Percentiles rank a stretch among this genome's conserved stretches.
These are phyloP conservation scores for Gonapodya prolifera DNA, from an alignment of 192 early-diverging fungal genomes.

Conservation along the genomic window DNA sequence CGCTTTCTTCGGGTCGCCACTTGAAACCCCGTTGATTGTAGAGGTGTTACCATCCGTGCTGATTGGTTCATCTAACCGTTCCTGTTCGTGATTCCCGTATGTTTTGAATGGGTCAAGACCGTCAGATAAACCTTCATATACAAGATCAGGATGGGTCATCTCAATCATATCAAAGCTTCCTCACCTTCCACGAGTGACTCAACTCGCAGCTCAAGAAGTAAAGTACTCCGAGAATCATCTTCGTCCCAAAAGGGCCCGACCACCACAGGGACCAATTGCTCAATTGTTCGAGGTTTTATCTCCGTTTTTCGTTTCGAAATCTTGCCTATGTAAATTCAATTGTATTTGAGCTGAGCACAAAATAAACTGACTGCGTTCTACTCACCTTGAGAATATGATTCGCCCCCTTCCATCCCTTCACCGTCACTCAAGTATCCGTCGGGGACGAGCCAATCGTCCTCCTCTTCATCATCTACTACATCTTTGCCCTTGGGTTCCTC, in stretches of 20 bases:
- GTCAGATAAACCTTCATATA: background rate
- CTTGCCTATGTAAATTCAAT: no score
- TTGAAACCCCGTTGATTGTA: background rate
- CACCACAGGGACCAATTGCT: background rate
- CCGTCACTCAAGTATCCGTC: background rate
- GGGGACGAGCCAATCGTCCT: background rate
- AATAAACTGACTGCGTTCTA: no score
- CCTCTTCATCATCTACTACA: background rate
- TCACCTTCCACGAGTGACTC: background rate
- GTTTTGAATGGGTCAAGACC: background rate
- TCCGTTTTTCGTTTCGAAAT: background rate
- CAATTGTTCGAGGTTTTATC: background rate
- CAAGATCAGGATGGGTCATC: background rate
- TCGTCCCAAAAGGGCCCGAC: background rate
- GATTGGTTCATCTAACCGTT: background rate
- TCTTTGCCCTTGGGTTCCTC: background rate
- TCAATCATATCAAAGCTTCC: background rate
- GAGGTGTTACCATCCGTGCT: background rate
- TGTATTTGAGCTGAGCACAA: no score
- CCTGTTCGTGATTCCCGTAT: background rate
- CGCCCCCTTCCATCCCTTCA: background rate
- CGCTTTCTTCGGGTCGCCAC: background rate
- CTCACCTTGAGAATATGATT: background rate
- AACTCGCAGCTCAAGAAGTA: background rate
- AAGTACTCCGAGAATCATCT: background rate